Percentiles rank a stretch among this genome's conserved stretches.
phyloP scores from a whole-genome alignment of 306 rosid genomes.

The Casuarina glauca region DNA sequence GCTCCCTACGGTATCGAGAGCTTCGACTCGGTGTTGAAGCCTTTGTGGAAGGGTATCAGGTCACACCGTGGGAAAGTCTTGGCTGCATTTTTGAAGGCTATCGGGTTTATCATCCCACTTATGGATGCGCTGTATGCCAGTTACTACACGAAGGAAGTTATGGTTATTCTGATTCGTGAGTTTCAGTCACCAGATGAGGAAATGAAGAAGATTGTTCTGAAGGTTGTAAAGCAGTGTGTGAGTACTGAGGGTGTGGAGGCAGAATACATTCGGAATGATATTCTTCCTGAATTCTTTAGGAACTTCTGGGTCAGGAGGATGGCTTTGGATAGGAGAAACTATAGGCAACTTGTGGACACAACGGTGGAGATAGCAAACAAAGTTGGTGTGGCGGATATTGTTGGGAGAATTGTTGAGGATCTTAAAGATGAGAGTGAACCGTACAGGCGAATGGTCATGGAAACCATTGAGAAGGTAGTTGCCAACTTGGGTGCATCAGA shows the following conservation, averaged over 20 bases:
- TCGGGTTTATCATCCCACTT: conserved; percentile 88
- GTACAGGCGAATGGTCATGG: conserved; percentile 97
- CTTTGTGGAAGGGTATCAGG: conserved; percentile 94
- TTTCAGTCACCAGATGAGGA: conserved; percentile 99
- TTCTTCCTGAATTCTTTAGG: conserved; percentile 83
- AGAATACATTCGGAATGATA: conserved; percentile 70
- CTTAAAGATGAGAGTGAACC: conserved; percentile 99
- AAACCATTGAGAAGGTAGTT: conserved; percentile 95
- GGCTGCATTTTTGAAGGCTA: conserved; percentile 94
- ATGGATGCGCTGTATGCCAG: conserved; percentile 96
- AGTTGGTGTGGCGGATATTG: conserved; percentile 94
- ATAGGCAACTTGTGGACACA: conserved; percentile 89
- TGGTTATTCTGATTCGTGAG: conserved; percentile 87
- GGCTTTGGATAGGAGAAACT: conserved; percentile 95
- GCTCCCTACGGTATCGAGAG: conserved; percentile 98
- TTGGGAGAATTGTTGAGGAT: conserved; percentile 91
- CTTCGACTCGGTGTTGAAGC: conserved; percentile 91
- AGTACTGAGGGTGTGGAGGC: conserved; percentile 97
- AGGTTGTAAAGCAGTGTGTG: conserved; percentile 97
- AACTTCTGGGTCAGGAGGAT: conserved; percentile 98
- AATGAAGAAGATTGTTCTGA: conserved; percentile 94
- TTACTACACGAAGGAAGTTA: conserved; percentile 91
- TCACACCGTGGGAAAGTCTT: conserved; percentile 94
- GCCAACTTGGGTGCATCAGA: conserved; percentile 88
- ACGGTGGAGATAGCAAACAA: conserved; percentile 97